These are phyloP conservation scores for Mycena filopes DNA, from an alignment of 768 basidiomycete genomes.

Conservation along the genomic window DNA sequence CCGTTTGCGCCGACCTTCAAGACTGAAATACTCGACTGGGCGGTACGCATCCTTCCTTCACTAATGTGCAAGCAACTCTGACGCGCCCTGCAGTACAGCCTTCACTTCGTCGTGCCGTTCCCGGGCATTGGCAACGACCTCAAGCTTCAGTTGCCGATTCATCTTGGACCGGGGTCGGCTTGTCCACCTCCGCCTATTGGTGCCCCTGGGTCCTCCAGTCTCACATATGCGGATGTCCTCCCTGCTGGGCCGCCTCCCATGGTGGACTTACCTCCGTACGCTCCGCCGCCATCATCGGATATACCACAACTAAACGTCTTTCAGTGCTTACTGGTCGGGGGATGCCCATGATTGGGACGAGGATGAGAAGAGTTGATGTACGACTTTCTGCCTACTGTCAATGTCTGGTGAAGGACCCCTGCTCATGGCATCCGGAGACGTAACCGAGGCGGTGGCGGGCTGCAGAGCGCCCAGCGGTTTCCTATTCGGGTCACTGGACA, in stretches of 20 bases:
- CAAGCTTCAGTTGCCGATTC: slow-evolving; percentile 13
- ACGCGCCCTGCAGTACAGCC: slow-evolving; percentile 21
- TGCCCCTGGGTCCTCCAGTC: slow-evolving; percentile 7
- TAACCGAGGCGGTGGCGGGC: no score
- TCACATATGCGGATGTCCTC: slow-evolving; percentile 21
- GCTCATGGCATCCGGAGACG: no score
- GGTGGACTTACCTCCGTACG: slow-evolving; percentile 28
- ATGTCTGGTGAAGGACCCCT: no score
- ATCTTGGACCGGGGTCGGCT: slow-evolving; percentile 10
- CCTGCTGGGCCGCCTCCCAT: slow-evolving; percentile 21
- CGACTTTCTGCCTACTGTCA: no score
- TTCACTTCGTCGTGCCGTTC: slow-evolving; percentile 20
- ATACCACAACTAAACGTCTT: background rate
- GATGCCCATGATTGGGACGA: slow-evolving; percentile 15
- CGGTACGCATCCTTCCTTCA: background rate
- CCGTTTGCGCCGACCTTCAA: slow-evolving; percentile 21
- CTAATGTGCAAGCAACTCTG: no score
- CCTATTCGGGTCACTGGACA: no score
- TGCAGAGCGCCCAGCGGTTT: no score
- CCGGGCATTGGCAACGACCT: slow-evolving; percentile 27
- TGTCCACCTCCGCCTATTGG: slow-evolving; percentile 23
- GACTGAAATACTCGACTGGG: slow-evolving; percentile 17
- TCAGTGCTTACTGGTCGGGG: slow-evolving; percentile 8
- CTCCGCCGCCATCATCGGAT: background rate
- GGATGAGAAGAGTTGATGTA: slow-evolving; percentile 17